Percentiles rank a stretch among this genome's conserved stretches.
phyloP scores from a whole-genome alignment of 768 basidiomycete species.

The Boletus subparvulus region DNA sequence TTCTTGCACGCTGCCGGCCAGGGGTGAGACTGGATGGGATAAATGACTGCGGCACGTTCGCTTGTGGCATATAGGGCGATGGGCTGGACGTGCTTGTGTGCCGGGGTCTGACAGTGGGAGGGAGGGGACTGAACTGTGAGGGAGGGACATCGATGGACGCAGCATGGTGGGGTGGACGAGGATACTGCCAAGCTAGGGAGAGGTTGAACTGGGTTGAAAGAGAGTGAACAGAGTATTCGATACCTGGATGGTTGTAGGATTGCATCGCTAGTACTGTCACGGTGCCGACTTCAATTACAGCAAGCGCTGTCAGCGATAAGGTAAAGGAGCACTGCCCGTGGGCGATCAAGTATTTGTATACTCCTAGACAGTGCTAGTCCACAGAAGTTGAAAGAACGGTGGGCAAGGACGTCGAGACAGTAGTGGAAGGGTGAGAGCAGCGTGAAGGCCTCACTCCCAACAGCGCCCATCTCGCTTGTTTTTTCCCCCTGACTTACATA shows the following conservation, averaged over 20 bases:
- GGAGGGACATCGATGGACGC: slow-evolving; percentile 18
- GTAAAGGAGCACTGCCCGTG: neutral
- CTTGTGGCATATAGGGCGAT: neutral
- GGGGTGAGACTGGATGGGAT: slow-evolving; percentile 28
- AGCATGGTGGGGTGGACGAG: slow-evolving; percentile 21
- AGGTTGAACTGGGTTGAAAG: slow-evolving; percentile 2
- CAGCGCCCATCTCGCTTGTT: slow-evolving; percentile 27
- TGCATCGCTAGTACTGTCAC: slow-evolving; percentile 21
- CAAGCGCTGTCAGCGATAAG: neutral
- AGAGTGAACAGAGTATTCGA: neutral
- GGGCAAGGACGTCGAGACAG: neutral
- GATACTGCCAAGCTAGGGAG: slow-evolving; percentile 19
- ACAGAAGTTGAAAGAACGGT: neutral
- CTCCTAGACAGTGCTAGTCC: neutral
- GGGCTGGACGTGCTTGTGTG: slow-evolving; percentile 19
- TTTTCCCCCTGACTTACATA: neutral
- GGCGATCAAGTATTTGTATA: slow-evolving; percentile 1
- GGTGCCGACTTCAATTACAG: no score
- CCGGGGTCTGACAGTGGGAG: slow-evolving; percentile 18
- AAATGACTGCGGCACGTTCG: slow-evolving; percentile 5
- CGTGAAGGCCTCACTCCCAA: neutral
- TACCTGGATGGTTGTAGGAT: slow-evolving; percentile 34
- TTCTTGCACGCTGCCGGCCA: slow-evolving; percentile 19
- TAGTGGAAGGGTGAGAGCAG: neutral
- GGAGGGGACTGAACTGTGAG: slow-evolving; percentile 2